Evolutionary conservation across 305 asterid species (phyloP).

Genomic region (Solanum chacoense): DNA sequence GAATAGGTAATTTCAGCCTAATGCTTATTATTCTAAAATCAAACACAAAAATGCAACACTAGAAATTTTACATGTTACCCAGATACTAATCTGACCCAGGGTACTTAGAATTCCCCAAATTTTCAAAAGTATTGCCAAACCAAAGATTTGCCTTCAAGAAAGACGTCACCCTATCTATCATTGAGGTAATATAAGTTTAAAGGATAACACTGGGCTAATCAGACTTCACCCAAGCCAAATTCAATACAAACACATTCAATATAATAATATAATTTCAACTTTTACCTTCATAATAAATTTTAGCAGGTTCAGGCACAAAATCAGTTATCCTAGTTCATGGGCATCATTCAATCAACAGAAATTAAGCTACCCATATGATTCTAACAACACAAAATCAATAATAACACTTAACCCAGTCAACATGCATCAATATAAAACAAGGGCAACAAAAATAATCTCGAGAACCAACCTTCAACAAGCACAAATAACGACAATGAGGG

Average conservation of each 20-base stretch:
- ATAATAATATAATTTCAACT: too few relatives aligned
- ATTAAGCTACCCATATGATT: neutral
- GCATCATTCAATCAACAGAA: too few relatives aligned
- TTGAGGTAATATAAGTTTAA: neutral
- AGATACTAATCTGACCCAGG: neutral
- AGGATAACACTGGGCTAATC: neutral
- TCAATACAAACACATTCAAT: neutral
- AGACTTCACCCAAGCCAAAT: neutral
- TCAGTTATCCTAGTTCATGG: neutral
- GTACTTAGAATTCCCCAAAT: neutral
- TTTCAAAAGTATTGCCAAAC: neutral
- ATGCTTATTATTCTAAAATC: too few relatives aligned
- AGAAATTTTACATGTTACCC: too few relatives aligned
- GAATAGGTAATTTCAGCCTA: neutral
- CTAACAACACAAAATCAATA: neutral
- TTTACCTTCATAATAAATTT: neutral
- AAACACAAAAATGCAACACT: neutral
- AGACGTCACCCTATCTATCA: neutral
- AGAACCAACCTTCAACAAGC: neutral
- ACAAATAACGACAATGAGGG: neutral
- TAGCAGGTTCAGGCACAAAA: neutral
- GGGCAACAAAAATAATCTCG: neutral
- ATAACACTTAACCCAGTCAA: neutral
- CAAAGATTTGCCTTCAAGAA: neutral
- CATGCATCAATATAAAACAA: too few relatives aligned